These are phyloP conservation scores for Atalantia buxifolia DNA, from an alignment of 345 rosid genomes.

Conservation along the genomic window DNA sequence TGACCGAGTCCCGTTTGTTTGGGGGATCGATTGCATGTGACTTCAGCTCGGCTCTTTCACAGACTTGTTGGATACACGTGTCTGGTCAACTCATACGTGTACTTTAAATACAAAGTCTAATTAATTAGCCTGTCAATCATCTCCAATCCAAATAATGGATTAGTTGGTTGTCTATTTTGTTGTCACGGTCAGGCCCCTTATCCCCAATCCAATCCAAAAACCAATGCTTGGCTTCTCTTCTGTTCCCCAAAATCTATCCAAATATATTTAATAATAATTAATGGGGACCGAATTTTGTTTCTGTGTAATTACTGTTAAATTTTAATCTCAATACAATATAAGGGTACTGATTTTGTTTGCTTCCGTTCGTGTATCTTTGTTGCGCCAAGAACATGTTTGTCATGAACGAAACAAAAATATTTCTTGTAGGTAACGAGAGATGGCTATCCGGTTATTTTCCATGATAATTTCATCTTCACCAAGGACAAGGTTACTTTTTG, in stretches of 20 bases:
- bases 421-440: slow-evolving; percentile 62
- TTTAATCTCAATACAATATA: not conserved
- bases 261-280: too few relatives aligned
- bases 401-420: slow-evolving; percentile 23
- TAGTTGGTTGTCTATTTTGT: too few relatives aligned
- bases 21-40: not conserved
- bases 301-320: not conserved
- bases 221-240: too few relatives aligned
- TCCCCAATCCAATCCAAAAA: not conserved
- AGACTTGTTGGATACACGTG: not conserved
- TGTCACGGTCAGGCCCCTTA: not conserved
- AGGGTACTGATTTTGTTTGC: slow-evolving; percentile 18
- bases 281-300: not conserved
- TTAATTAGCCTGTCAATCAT: not conserved
- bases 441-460: slow-evolving; percentile 63
- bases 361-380: not conserved
- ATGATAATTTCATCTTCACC: slow-evolving; percentile 54
- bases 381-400: slow-evolving; percentile 11
- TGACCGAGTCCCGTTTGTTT: not conserved
- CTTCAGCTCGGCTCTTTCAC: not conserved
- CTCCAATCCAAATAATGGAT: not conserved
- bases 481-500: slow-evolving; percentile 27
- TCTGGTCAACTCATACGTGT: not conserved
- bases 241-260: not conserved
- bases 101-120: not conserved